Evolutionary conservation across 352 stramenopile genomes (phyloP), one percentile per base, ranked within the genome.

Genomic region (Phytophthora crassamura): DNA sequence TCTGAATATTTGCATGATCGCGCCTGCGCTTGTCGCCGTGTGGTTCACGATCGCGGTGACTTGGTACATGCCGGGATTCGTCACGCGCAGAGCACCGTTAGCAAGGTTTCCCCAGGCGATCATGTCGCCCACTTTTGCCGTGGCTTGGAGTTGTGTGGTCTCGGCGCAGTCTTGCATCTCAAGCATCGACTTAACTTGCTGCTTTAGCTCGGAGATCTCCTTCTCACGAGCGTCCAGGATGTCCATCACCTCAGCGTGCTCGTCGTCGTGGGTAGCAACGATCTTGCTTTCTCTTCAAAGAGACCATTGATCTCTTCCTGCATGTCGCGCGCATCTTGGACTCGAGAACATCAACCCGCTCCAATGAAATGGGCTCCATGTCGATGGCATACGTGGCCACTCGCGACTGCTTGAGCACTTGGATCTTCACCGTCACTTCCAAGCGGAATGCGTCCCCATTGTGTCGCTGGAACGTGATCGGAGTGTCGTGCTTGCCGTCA

Each of bases 281-380:
- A 20, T 22, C 18, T 57, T 35, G 7, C 49, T 35, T 14, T 46
- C 49, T 14, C 9, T 47, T 5, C 55, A 53, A 42, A 69, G 53
- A 69, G 53, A 3, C 11, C 10, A 4, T 64, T 16, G 1, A 67
- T 3, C 22, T 55, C 43, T 20, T 56, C 43, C 22, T 61, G 22
- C 32, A 46, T 35, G 7, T 67, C 22, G 2, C 59, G 2, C 59
- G 42, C 45, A 67, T 20, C 35, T 57, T 67, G n/a, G 59, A 60
- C 50, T 67, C 49, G 9, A 67, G 15, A 10, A 67, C 42, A 10
- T 67, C 50, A 25, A 62, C 56, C 16, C 30, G 50, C 12, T 61
- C 41, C 16, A 64, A 9, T 3, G 53, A 30, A 18, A 64, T 20
- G 7, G 61, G 46, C 12, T 69, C 38, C 12, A 69, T 33, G 15